These are phyloP conservation scores for Solanum boliviense DNA, from an alignment of 257 asterid species.

Conservation along the genomic window DNA sequence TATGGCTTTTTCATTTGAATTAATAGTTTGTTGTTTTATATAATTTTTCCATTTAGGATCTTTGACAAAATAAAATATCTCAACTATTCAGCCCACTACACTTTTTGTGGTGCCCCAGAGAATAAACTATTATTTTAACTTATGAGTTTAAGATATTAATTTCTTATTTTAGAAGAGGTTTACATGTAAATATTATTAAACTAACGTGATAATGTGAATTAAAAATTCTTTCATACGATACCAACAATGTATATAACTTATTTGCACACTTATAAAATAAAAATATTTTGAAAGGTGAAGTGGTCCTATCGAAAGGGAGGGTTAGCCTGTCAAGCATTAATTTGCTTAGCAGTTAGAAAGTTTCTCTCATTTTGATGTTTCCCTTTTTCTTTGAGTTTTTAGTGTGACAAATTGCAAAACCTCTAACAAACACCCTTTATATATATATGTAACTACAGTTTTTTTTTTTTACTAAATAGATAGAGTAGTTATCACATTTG, in stretches of 20 bases:
- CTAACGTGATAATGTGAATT: background rate
- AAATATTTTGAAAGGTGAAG: background rate
- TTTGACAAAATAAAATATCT: too few species aligned
- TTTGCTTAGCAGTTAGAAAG: background rate
- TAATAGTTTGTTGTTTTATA: too few species aligned
- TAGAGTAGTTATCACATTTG: background rate
- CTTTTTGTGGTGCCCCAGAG: background rate
- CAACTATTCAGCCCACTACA: background rate
- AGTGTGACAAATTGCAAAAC: background rate
- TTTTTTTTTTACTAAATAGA: background rate
- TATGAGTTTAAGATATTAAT: background rate
- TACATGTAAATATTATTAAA: background rate
- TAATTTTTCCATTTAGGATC: too few species aligned
- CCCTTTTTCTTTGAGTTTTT: background rate
- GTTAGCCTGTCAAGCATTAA: background rate
- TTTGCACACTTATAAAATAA: background rate
- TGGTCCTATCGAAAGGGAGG: background rate
- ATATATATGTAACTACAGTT: background rate
- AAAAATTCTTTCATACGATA: too few species aligned
- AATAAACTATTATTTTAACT: too few species aligned
- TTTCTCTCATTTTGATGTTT: background rate
- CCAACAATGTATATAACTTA: background rate
- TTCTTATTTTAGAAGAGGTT: background rate
- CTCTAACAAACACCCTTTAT: background rate
- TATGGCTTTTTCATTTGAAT: too few species aligned